phyloP scores from a whole-genome alignment of 768 basidiomycete species.

The Xanthoconium stramineum region DNA sequence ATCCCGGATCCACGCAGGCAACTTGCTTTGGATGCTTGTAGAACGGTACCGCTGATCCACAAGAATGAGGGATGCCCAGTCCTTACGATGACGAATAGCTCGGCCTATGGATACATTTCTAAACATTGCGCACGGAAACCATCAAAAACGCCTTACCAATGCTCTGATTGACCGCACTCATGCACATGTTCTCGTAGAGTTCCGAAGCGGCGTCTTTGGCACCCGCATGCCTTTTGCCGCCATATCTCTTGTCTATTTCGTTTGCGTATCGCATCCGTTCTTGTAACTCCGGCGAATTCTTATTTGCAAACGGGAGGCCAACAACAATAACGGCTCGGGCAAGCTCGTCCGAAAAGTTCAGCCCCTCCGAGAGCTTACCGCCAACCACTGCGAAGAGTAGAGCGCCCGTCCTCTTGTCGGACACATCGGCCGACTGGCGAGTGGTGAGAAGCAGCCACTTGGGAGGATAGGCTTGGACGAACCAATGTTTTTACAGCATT shows the following conservation, averaged over 20 bases:
- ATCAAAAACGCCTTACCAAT: slow-evolving; percentile 59
- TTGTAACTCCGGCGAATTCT: slow-evolving; percentile 84
- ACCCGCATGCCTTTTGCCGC: slow-evolving; percentile 32
- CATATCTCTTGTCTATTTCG: slow-evolving; percentile 47
- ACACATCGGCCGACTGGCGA: slow-evolving; percentile 17
- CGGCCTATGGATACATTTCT: slow-evolving; percentile 52
- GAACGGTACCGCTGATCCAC: slow-evolving; percentile 81
- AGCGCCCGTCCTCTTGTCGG: slow-evolving; percentile 53
- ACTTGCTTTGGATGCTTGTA: slow-evolving; percentile 63
- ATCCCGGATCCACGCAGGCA: slow-evolving; percentile 89
- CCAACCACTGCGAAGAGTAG: slow-evolving; percentile 93
- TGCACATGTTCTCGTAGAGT: slow-evolving; percentile 88
- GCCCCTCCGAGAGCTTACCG: slow-evolving; percentile 94
- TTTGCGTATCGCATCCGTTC: slow-evolving; percentile 91
- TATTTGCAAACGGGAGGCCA: slow-evolving; percentile 91
- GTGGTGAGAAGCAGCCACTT: slow-evolving; percentile 1
- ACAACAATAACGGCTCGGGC: slow-evolving; percentile 85
- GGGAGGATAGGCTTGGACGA: not conserved
- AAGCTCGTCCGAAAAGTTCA: slow-evolving; percentile 73
- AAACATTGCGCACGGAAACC: not conserved
- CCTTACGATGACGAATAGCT: slow-evolving; percentile 85
- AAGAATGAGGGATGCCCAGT: slow-evolving; percentile 90
- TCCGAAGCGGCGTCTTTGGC: slow-evolving; percentile 71
- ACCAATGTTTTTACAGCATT: slow-evolving; percentile 38
- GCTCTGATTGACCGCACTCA: slow-evolving; percentile 95